These are phyloP conservation scores for Gastrodia elata DNA, from an alignment of 106 monocot genomes.

Conservation along the genomic window DNA sequence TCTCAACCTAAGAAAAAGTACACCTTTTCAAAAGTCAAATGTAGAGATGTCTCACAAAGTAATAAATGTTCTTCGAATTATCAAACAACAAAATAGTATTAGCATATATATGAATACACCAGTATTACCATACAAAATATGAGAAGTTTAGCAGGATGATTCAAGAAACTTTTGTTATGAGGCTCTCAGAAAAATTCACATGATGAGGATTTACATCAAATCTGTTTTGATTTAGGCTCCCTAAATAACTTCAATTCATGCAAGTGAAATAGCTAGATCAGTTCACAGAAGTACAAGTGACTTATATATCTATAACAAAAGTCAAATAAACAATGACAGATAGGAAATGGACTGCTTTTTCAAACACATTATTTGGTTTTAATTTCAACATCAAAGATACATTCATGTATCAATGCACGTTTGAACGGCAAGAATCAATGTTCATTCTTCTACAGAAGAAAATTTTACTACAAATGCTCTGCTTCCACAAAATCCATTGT, in stretches of 20 bases:
- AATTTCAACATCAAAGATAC: no score
- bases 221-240: not conserved
- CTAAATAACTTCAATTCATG: not conserved
- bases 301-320: no score
- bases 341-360: no score
- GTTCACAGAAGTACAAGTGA: no score
- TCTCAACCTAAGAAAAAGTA: constrained; percentile 59
- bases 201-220: not conserved
- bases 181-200: not conserved
- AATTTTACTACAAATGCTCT: no score
- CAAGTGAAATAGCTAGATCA: not conserved
- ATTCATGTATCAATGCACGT: no score
- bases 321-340: no score
- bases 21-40: not conserved
- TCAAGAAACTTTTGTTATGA: not conserved
- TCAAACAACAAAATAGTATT: not conserved
- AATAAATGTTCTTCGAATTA: not conserved
- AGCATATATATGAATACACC: not conserved
- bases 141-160: not conserved
- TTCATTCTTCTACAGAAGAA: no score
- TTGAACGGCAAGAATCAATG: no score
- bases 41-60: not conserved
- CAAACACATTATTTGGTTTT: no score
- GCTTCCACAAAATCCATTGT: no score
- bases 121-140: not conserved